Evolutionary conservation across 176 grass and related monocot genomes (phyloP).

Genomic region (Oryza brachyantha): DNA sequence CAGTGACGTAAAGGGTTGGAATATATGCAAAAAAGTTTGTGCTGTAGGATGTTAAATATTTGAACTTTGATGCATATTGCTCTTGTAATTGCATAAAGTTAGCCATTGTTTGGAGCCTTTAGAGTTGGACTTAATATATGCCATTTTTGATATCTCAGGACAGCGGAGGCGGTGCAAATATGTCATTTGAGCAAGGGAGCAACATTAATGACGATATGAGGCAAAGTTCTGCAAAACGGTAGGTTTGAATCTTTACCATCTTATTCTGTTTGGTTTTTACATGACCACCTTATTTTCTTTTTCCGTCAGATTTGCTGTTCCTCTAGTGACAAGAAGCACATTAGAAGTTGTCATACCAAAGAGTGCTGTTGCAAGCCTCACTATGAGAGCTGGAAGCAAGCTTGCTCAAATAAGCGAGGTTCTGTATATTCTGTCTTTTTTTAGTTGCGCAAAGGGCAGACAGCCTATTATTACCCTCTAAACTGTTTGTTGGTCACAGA

Average conservation of each 20-base stretch:
- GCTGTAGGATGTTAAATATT: not conserved
- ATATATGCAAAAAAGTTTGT: not conserved
- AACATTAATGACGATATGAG: conserved; percentile 82
- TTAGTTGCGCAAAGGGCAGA: not conserved
- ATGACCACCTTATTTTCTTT: conserved; percentile 28
- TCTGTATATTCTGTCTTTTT: conserved; percentile 16
- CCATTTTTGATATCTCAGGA: conserved; percentile 52
- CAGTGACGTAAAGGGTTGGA: not conserved
- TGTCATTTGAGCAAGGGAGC: conserved; percentile 81
- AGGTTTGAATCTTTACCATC: conserved; percentile 14
- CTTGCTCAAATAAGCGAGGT: conserved; percentile 98
- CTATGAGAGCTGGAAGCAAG: conserved; percentile 89
- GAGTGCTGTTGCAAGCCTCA: conserved; percentile 70
- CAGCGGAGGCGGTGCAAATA: conserved; percentile 74
- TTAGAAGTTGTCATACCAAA: conserved; percentile 91
- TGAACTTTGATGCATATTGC: conserved; percentile 3
- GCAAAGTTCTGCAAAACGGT: conserved; percentile 69
- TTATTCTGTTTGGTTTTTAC: conserved; percentile 28
- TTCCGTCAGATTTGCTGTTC: conserved; percentile 59
- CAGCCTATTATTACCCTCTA: conserved; percentile 5
- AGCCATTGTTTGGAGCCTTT: not conserved
- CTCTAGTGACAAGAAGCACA: conserved; percentile 86
- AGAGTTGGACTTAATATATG: conserved; percentile 5
- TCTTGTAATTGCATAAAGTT: conserved; percentile 16
- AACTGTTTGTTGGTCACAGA: conserved; percentile 47